Percentiles rank a stretch among this genome's conserved stretches.
Conservation (phyloP, 768 basidiomycete genomes). For the Neoboletus magnificus region DNA sequence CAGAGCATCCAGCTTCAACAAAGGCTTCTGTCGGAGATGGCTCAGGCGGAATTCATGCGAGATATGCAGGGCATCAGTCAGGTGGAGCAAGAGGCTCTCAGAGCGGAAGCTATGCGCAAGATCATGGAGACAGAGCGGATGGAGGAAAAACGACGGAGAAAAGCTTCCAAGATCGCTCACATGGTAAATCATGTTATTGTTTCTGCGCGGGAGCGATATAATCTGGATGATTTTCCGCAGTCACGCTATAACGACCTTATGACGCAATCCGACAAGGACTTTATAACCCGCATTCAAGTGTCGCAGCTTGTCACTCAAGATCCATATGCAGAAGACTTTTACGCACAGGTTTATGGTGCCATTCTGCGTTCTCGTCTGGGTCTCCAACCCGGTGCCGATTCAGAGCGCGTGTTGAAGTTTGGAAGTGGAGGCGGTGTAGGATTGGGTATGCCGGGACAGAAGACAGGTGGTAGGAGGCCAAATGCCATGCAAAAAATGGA, state of each 20-base stretch:
- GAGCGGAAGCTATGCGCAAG: conserved; percentile 79
- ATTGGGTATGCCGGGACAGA: conserved; percentile 43
- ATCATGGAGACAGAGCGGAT: conserved; percentile 88
- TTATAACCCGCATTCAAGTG: conserved; percentile 98
- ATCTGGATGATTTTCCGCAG: conserved; percentile 35
- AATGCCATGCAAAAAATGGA: conserved; percentile 93
- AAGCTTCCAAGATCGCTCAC: conserved; percentile 82
- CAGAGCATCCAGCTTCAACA: conserved; percentile 74
- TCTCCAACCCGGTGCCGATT: conserved; percentile 55
- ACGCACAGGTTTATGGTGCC: conserved; percentile 92
- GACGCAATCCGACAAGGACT: conserved; percentile 99
- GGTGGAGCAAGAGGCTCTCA: conserved; percentile 65
- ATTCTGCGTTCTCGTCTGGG: conserved; percentile 78
- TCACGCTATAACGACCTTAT: conserved; percentile 92
- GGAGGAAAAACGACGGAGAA: conserved; percentile 79
- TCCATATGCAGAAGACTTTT: conserved; percentile 97
- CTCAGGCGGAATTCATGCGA: conserved; percentile 64
- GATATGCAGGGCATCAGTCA: conserved; percentile 60
- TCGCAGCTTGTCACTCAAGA: conserved; percentile 97
- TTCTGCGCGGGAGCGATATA: not conserved
- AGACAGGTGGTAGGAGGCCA: conserved; percentile 65
- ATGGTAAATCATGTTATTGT: conserved; percentile 53
- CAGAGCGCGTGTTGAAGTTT: conserved; percentile 80
- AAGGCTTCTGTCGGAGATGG: conserved; percentile 71
- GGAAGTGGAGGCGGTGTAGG: conserved; percentile 87